Conservation (phyloP, 495 filamentous ascomycete species). For the Haplographium delicatum region DNA sequence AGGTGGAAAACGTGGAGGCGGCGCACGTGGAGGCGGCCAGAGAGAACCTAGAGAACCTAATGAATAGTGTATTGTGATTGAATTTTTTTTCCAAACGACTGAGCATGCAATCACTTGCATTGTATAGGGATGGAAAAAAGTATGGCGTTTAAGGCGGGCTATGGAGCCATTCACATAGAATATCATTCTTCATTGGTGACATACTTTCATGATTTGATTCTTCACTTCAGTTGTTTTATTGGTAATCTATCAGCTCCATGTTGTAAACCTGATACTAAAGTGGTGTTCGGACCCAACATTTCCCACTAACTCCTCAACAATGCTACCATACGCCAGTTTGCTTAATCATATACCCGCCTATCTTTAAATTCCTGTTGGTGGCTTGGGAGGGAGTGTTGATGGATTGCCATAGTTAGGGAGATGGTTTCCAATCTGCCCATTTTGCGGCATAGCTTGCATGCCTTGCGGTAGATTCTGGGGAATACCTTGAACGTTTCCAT, state of each 20-base stretch:
- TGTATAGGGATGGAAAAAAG: conserved; percentile 29
- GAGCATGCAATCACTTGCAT: conserved; percentile 24
- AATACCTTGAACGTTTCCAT: conserved; percentile 14
- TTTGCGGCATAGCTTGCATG: conserved; percentile 11
- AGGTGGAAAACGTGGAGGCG: conserved; percentile 36
- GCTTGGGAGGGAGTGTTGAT: conserved; percentile 51
- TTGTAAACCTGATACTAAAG: conserved; percentile 25
- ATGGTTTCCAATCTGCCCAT: conserved; percentile 31
- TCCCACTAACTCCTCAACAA: conserved; percentile 28
- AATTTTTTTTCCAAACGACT: conserved; percentile 16
- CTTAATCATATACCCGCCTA: conserved; percentile 12
- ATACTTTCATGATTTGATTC: neutral
- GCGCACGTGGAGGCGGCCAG: conserved; percentile 33
- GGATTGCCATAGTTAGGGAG: conserved; percentile 52
- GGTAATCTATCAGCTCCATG: conserved; percentile 27
- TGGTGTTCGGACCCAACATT: conserved; percentile 22
- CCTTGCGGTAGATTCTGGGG: conserved; percentile 12
- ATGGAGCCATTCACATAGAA: conserved; percentile 23
- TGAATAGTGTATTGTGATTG: conserved; percentile 21
- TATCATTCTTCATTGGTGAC: conserved; percentile 12
- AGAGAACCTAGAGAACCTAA: conserved; percentile 31
- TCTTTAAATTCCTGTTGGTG: conserved; percentile 31
- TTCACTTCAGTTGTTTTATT: conserved; percentile 21
- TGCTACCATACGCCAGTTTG: conserved; percentile 28
- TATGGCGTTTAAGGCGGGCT: conserved; percentile 25